Conservation (phyloP, 2,329 filamentous ascomycete genomes). For the Fusarium sp. region DNA sequence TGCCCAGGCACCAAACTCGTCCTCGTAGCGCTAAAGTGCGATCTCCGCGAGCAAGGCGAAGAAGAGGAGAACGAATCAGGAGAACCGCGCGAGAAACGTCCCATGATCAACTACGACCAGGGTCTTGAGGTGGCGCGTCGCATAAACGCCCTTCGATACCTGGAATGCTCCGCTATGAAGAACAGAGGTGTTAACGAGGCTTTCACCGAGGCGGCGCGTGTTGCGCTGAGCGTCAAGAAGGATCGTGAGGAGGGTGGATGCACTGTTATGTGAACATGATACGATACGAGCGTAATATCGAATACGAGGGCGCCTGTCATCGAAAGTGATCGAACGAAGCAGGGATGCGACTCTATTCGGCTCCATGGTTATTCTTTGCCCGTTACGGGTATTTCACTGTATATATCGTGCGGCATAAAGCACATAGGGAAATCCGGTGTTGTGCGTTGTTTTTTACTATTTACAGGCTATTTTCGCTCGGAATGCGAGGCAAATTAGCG, state of each 20-base stretch:
- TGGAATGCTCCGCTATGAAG: constrained; percentile 98
- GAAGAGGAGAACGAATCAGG: constrained; percentile 71
- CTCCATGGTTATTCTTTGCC: constrained; percentile 13
- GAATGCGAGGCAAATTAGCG: background rate
- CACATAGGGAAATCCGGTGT: constrained; percentile 46
- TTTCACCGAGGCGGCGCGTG: constrained; percentile 96
- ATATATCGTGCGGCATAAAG: constrained; percentile 46
- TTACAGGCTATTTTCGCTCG: constrained; percentile 3
- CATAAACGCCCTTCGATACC: constrained; percentile 92
- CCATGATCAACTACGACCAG: constrained; percentile 89
- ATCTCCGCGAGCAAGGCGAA: constrained; percentile 83
- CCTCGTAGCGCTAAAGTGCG: constrained; percentile 95
- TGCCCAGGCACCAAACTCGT: constrained; percentile 96
- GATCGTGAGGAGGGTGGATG: constrained; percentile 73
- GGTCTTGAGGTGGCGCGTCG: constrained; percentile 90
- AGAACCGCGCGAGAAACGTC: constrained; percentile 68
- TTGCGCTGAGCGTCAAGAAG: constrained; percentile 81
- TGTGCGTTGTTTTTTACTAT: constrained; percentile 28
- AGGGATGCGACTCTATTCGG: constrained; percentile 12
- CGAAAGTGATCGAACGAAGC: constrained; percentile 19
- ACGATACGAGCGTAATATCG: constrained; percentile 35
- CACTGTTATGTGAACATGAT: constrained; percentile 64
- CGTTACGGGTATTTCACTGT: constrained; percentile 36
- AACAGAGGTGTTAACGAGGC: constrained; percentile 98
- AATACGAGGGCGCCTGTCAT: constrained; percentile 27